phyloP scores from a whole-genome alignment of 257 asterid genomes.

The Pogostemon cablin region DNA sequence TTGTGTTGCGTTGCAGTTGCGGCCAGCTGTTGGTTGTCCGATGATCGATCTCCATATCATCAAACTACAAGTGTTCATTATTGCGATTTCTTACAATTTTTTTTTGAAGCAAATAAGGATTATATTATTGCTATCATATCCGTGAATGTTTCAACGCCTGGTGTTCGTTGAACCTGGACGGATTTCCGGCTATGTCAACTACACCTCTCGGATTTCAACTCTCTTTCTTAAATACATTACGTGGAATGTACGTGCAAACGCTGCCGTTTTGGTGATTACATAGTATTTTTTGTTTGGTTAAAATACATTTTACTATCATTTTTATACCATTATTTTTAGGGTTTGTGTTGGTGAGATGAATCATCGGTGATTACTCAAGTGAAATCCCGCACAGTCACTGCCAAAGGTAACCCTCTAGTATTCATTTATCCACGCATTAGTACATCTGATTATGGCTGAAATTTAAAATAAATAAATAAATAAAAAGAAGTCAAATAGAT shows the following conservation, averaged over 20 bases:
- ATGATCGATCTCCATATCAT: background rate
- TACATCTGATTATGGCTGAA: no score
- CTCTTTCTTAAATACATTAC: background rate
- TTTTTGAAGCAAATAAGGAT: background rate
- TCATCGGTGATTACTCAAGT: background rate
- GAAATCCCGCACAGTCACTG: no score
- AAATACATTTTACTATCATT: background rate
- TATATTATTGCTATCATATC: background rate
- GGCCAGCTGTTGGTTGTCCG: background rate
- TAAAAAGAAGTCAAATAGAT: no score
- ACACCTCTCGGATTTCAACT: conserved; percentile 12
- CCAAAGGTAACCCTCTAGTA: no score
- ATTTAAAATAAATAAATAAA: no score
- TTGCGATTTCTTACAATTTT: background rate
- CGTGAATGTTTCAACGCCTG: conserved; percentile 31
- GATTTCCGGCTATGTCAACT: background rate
- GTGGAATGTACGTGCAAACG: background rate
- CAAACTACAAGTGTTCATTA: background rate
- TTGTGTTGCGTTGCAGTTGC: background rate
- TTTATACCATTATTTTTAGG: background rate
- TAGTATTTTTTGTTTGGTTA: background rate
- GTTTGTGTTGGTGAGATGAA: background rate
- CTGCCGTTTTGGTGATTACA: background rate
- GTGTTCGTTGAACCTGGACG: conserved; percentile 40
- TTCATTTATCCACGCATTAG: no score